Conservation (phyloP, 495 filamentous ascomycete genomes). For the Podospora pseudopauciseta region DNA sequence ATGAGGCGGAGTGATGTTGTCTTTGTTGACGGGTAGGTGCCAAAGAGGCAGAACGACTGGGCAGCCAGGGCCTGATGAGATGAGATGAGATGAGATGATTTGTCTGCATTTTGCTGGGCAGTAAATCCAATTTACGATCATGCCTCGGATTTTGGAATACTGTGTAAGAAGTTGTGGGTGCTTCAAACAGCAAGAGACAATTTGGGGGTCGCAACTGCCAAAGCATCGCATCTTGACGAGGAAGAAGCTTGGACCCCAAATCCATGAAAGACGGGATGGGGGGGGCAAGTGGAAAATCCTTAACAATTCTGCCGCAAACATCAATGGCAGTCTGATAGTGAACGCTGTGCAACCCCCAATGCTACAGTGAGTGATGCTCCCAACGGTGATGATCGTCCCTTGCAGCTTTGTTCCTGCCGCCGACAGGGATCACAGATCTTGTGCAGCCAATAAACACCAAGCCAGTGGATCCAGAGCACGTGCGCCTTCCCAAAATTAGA, state of each 20-base stretch:
- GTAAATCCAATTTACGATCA: no score
- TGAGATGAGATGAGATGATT: neutral
- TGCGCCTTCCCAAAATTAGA: constrained; percentile 8
- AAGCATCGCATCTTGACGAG: neutral
- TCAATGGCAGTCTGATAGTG: neutral
- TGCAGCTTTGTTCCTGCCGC: constrained; percentile 22
- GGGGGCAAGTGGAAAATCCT: neutral
- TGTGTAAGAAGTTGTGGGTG: neutral
- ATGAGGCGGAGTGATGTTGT: neutral
- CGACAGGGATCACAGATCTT: neutral
- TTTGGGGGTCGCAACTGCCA: neutral
- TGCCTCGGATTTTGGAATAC: no score
- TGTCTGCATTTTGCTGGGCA: no score
- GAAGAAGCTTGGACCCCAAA: neutral
- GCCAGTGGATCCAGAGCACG: neutral
- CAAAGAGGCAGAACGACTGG: no score
- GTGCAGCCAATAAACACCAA: neutral
- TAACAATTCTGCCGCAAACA: neutral
- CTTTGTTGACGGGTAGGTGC: no score
- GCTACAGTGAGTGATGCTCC: neutral
- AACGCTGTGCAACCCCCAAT: constrained; percentile 3
- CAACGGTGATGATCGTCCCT: constrained; percentile 18
- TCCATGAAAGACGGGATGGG: neutral
- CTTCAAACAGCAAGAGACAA: neutral
- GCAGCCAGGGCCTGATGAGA: neutral